phyloP scores from a whole-genome alignment of 2,329 filamentous ascomycete species.

The Geoglossum cookeanum region DNA sequence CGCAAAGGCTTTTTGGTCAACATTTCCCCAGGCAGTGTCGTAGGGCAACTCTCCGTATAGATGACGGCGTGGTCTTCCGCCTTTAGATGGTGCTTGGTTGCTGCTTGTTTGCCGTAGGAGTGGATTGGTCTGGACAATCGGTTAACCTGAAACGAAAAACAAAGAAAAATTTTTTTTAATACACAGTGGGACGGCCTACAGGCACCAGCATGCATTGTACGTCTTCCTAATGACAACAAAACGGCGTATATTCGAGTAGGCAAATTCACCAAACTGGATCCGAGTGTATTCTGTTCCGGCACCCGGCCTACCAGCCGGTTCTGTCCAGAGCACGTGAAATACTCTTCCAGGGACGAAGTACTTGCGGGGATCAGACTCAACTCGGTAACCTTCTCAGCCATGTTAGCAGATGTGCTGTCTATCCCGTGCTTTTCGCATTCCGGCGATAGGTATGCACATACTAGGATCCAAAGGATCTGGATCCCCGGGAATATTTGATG shows the following conservation, averaged over 20 bases:
- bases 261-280: background rate
- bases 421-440: background rate
- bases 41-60: constrained; percentile 8
- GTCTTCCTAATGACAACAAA: background rate
- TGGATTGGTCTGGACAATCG: constrained; percentile 8
- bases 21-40: background rate
- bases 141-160: too few relatives aligned
- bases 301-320: background rate
- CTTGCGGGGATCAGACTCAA: background rate
- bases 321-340: background rate
- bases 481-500: background rate
- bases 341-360: background rate
- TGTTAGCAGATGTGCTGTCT: too few relatives aligned
- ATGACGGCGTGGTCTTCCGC: constrained; percentile 14
- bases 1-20: background rate
- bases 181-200: background rate
- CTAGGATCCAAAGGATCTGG: background rate
- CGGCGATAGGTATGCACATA: background rate
- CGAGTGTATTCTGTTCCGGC: background rate
- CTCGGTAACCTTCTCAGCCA: too few relatives aligned
- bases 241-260: background rate
- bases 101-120: constrained; percentile 12
- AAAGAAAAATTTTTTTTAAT: background rate
- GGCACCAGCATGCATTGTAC: background rate
- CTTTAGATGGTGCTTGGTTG: constrained; percentile 8